phyloP scores from a whole-genome alignment of 352 stramenopile genomes.

The Globisporangium uncinulatum region DNA sequence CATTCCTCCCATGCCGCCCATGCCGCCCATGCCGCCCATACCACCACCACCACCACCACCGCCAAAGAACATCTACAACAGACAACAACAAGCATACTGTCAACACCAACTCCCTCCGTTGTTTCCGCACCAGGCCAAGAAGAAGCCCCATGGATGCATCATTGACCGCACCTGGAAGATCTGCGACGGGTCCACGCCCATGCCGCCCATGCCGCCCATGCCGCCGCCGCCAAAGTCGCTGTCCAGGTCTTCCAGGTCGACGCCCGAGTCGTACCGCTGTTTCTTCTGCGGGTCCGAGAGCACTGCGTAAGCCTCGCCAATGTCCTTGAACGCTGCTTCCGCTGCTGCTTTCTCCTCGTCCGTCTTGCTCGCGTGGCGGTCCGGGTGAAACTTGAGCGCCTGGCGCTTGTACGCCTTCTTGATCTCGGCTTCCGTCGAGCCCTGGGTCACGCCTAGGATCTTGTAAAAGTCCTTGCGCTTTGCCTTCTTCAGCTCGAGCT shows the following conservation, averaged over 20 bases:
- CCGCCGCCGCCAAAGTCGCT: constrained; percentile 75
- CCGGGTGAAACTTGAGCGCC: constrained; percentile 95
- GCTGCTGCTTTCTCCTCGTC: constrained; percentile 90
- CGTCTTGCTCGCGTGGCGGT: constrained; percentile 89
- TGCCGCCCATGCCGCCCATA: constrained; percentile 23
- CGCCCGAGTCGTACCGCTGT: constrained; percentile 92
- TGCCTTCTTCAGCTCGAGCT: constrained; percentile 92
- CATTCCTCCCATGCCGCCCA: constrained; percentile 39
- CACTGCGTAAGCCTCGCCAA: constrained; percentile 92
- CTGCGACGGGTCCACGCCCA: constrained; percentile 76
- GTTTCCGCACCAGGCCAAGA: no score
- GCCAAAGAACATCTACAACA: constrained; percentile 75
- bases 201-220: constrained; percentile 69
- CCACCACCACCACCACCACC: constrained; percentile 26
- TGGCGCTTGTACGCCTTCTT: constrained; percentile 97
- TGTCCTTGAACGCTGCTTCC: constrained; percentile 93
- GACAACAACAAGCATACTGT: not conserved
- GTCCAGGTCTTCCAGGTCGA: constrained; percentile 93
- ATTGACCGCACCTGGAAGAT: constrained; percentile 66
- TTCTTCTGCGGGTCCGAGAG: constrained; percentile 87
- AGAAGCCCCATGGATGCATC: not conserved
- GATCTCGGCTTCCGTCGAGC: constrained; percentile 90
- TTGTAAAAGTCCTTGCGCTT: constrained; percentile 97
- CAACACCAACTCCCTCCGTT: not conserved
- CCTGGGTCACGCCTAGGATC: constrained; percentile 78